Percentiles rank a stretch among this genome's conserved stretches.
Evolutionary conservation across 371 early-diverging fungal species (phyloP).

Genomic region (Rhizopus microsporus): DNA sequence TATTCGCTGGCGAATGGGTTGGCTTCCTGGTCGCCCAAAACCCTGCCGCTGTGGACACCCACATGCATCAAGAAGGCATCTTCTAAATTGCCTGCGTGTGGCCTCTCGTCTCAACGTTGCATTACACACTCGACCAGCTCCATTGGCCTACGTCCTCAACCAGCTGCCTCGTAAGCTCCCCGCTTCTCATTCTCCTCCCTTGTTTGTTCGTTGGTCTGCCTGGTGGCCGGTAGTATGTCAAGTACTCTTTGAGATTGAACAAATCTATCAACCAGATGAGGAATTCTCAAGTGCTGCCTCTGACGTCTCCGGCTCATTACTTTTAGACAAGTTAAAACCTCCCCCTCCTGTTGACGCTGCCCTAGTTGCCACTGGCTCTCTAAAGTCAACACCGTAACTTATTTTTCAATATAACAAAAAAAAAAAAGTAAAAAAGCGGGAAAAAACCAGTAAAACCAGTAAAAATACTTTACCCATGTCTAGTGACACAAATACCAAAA

Average conservation of each 20-base stretch:
- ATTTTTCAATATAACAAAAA: too few species aligned
- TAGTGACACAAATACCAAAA: too few species aligned
- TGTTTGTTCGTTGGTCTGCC: not conserved
- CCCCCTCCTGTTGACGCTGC: not conserved
- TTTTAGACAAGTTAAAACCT: not conserved
- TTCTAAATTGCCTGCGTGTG: slow-evolving; percentile 1
- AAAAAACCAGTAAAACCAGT: too few species aligned
- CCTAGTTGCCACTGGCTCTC: too few species aligned
- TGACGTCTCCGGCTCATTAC: not conserved
- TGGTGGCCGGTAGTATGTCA: slow-evolving; percentile 1
- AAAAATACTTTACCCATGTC: too few species aligned
- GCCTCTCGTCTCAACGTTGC: not conserved
- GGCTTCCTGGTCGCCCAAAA: slow-evolving; percentile 9
- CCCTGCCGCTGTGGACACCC: not conserved
- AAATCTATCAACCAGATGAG: slow-evolving; percentile 4
- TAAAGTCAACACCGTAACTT: too few species aligned
- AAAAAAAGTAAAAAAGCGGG: too few species aligned
- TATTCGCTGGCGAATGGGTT: slow-evolving; percentile 17
- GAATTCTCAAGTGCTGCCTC: not conserved
- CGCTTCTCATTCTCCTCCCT: not conserved
- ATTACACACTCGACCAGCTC: not conserved
- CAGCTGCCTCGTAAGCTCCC: too few species aligned
- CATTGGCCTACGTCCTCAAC: not conserved
- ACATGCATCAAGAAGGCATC: not conserved
- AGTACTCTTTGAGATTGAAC: slow-evolving; percentile 5